phyloP scores from a whole-genome alignment of 768 basidiomycete genomes.

The Lentinula lateritia region DNA sequence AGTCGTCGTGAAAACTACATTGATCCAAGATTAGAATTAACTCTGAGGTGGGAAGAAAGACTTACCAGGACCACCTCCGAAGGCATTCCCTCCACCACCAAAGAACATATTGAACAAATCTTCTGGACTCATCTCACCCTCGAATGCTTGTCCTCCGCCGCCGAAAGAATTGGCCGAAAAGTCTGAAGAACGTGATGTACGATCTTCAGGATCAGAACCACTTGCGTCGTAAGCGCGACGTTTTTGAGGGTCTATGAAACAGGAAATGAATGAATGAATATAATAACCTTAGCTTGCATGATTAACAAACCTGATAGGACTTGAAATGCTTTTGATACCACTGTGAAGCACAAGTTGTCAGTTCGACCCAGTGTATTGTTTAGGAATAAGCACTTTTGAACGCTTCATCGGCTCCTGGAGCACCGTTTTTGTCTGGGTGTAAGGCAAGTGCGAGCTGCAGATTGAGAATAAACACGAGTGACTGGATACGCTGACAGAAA shows the following conservation, averaged over 20 bases:
- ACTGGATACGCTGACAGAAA: background rate
- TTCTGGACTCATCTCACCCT: conserved; percentile 89
- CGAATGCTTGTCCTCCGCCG: conserved; percentile 48
- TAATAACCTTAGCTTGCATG: background rate
- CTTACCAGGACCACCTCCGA: conserved; percentile 53
- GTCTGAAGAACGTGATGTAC: conserved; percentile 48
- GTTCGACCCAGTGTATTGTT: conserved; percentile 4
- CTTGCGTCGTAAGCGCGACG: conserved; percentile 80
- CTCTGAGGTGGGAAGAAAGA: background rate
- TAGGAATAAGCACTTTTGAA: conserved; percentile 75
- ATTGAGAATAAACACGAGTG: background rate
- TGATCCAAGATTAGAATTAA: conserved; percentile 5
- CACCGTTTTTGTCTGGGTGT: conserved; percentile 93
- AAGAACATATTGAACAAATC: conserved; percentile 99
- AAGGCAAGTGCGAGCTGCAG: conserved; percentile 77
- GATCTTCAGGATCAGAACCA: conserved; percentile 85
- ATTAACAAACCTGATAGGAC: conserved; percentile 66
- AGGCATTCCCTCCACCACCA: conserved; percentile 58
- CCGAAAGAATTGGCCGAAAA: conserved; percentile 48
- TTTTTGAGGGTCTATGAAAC: conserved; percentile 70
- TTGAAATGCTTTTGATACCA: conserved; percentile 98
- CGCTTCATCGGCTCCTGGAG: conserved; percentile 97
- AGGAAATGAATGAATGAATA: background rate
- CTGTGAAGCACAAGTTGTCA: conserved; percentile 33
- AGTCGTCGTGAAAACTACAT: conserved; percentile 63